Evolutionary conservation across 2,329 filamentous ascomycete genomes (phyloP).

Genomic region (Scorias spongiosa): DNA sequence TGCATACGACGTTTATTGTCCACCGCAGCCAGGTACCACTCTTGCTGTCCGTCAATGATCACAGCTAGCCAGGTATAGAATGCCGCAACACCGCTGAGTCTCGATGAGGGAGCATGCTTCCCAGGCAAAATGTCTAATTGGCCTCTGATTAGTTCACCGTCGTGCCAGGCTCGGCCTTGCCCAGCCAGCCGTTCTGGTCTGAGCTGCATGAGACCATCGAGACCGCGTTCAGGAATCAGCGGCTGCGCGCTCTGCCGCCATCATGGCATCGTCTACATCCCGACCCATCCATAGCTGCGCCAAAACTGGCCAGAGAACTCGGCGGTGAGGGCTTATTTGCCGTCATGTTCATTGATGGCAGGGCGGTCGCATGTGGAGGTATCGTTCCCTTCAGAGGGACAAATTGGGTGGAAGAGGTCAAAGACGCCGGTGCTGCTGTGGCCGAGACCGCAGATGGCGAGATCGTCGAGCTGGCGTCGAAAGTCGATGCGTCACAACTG

Average conservation of each 20-base stretch:
- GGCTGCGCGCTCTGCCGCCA: constrained; percentile 9
- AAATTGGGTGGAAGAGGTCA: constrained; percentile 6
- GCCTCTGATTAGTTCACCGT: not conserved
- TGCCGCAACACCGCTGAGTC: too few species aligned
- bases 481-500: not conserved
- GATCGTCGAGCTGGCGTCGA: not conserved
- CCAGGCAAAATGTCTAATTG: too few species aligned
- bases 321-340: constrained; percentile 7
- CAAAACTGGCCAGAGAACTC: constrained; percentile 9
- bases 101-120: too few species aligned
- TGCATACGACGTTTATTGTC: too few species aligned
- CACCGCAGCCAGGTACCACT: too few species aligned
- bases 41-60: too few species aligned
- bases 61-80: too few species aligned
- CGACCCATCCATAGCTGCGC: constrained; percentile 5
- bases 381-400: constrained; percentile 9
- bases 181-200: constrained; percentile 9
- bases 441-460: not conserved
- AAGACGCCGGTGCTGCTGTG: not conserved
- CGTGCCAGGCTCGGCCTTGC: constrained; percentile 5
- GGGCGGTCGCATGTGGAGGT: constrained; percentile 10
- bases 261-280: constrained; percentile 11
- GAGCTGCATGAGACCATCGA: constrained; percentile 10
- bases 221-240: constrained; percentile 7
- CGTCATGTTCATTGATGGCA: constrained; percentile 5